Conservation (phyloP, 1,284 basidiomycete genomes). For the Ceratobasidium sp. region DNA sequence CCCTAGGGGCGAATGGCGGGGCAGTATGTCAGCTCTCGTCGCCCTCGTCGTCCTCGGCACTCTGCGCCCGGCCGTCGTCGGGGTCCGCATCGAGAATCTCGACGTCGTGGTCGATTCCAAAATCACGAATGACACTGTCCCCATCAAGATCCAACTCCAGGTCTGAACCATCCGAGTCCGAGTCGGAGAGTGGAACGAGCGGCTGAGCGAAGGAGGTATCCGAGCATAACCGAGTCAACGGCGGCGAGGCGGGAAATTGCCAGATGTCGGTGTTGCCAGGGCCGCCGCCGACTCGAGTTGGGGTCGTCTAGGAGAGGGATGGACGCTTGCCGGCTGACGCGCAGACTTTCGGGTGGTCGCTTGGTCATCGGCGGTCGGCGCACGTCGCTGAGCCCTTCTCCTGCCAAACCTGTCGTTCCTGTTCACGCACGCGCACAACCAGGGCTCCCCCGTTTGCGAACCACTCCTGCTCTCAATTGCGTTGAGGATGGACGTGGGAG, state of each 20-base stretch:
- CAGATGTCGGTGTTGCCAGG: background rate
- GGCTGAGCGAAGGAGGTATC: constrained; percentile 42
- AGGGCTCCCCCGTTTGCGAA: no score
- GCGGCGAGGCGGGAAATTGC: constrained; percentile 11
- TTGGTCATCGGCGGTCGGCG: no score
- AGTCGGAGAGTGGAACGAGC: constrained; percentile 35
- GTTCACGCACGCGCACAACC: no score
- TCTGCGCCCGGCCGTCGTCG: constrained; percentile 27
- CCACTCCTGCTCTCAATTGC: no score
- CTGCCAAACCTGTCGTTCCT: no score
- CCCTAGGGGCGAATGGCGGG: constrained; percentile 16
- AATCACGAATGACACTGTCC: constrained; percentile 26
- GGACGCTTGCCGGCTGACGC: no score
- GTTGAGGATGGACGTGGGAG: no score
- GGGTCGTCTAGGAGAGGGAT: constrained; percentile 19
- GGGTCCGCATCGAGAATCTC: constrained; percentile 40
- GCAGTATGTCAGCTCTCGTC: constrained; percentile 43
- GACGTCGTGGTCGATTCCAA: constrained; percentile 37
- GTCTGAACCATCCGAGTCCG: constrained; percentile 36
- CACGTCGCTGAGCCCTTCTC: no score
- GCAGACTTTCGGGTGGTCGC: no score
- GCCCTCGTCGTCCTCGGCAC: constrained; percentile 17
- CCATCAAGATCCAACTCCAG: constrained; percentile 39
- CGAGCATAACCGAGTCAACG: constrained; percentile 35
- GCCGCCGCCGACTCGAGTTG: constrained; percentile 28